Evolutionary conservation across 495 filamentous ascomycete genomes (phyloP).

Genomic region (Talaromyces adpressus): DNA sequence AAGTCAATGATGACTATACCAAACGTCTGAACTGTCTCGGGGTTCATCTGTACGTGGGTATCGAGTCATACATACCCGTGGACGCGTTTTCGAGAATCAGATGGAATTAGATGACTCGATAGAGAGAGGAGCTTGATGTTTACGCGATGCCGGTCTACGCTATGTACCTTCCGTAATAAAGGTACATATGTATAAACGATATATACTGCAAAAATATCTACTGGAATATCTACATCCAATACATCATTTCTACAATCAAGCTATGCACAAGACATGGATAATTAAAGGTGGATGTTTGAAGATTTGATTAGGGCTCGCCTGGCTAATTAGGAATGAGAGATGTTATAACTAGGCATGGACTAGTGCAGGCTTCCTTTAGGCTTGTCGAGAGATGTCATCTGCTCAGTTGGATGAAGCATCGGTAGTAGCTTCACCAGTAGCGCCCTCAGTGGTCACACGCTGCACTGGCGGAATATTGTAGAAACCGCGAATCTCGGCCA

Average conservation of each 20-base stretch:
- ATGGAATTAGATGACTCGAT: not conserved
- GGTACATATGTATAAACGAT: too few species aligned
- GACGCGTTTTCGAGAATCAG: not conserved
- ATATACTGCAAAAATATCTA: not conserved
- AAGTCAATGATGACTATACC: not conserved
- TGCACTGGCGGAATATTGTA: not conserved
- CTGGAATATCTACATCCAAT: not conserved
- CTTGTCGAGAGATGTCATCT: not conserved
- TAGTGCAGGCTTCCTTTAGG: not conserved
- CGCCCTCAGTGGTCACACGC: not conserved
- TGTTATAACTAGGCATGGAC: not conserved
- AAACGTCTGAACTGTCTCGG: not conserved
- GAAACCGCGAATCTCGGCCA: not conserved
- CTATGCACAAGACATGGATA: not conserved
- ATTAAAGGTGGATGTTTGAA: not conserved
- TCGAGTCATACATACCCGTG: too few species aligned
- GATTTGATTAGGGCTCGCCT: not conserved
- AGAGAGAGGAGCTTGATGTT: not conserved
- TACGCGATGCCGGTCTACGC: not conserved
- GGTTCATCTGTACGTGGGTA: not conserved
- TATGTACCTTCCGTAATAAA: not conserved
- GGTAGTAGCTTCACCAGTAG: not conserved
- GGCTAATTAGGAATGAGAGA: not conserved
- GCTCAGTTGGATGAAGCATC: not conserved
- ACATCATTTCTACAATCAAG: not conserved